These are phyloP conservation scores for Areca catechu DNA, from an alignment of 176 grass and related monocot genomes.

Conservation along the genomic window DNA sequence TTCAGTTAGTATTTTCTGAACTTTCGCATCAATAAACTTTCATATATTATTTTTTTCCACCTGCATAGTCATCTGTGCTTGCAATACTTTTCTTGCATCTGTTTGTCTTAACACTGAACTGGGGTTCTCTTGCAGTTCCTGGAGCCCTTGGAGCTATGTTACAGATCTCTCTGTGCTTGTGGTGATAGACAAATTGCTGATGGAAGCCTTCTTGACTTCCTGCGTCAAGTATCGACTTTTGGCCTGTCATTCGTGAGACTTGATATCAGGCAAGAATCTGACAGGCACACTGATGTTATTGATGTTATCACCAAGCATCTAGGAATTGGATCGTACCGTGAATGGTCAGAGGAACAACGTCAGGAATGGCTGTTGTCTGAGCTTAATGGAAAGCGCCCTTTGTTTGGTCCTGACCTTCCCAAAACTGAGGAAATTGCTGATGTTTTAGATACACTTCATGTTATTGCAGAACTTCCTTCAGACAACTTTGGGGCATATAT, in stretches of 20 bases:
- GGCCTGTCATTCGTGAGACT: slow-evolving; percentile 83
- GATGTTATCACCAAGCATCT: slow-evolving; percentile 73
- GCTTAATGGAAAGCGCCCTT: slow-evolving; percentile 74
- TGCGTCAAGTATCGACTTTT: slow-evolving; percentile 91
- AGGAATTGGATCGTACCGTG: slow-evolving; percentile 70
- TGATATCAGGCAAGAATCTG: slow-evolving; percentile 96
- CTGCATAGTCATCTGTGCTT: too few species aligned
- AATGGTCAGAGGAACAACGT: slow-evolving; percentile 81
- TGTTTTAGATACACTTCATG: slow-evolving; percentile 73
- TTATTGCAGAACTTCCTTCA: slow-evolving; percentile 78
- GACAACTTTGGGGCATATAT: slow-evolving; percentile 96
- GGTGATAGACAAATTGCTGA: slow-evolving; percentile 80
- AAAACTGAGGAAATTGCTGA: slow-evolving; percentile 83
- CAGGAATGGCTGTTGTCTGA: slow-evolving; percentile 89
- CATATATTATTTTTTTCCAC: too few species aligned
- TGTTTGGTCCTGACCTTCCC: slow-evolving; percentile 75
- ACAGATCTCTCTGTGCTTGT: slow-evolving; percentile 72
- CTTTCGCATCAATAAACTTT: too few species aligned
- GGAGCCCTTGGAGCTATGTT: slow-evolving; percentile 90
- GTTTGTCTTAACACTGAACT: too few species aligned
- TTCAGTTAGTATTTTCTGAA: too few species aligned
- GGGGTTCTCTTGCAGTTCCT: slow-evolving; percentile 56
- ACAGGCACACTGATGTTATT: slow-evolving; percentile 77
- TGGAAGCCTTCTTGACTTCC: slow-evolving; percentile 86
- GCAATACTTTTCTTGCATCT: too few species aligned